phyloP scores from a whole-genome alignment of 768 basidiomycete genomes.

The Porphyrellus cyaneotinctus region DNA sequence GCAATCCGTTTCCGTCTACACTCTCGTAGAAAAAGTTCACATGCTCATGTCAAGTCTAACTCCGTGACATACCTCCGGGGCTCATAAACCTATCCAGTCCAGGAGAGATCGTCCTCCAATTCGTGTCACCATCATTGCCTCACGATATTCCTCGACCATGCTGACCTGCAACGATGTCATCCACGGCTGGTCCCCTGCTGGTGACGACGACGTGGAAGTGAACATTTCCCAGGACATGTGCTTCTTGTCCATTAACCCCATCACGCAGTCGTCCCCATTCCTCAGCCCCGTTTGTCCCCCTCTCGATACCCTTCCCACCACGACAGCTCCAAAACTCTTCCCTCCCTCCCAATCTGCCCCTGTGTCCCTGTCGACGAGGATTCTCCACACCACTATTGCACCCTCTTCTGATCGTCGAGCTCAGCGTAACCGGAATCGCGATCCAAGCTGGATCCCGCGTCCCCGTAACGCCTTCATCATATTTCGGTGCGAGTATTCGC shows the following conservation, averaged over 20 bases:
- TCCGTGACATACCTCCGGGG: not conserved
- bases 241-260: constrained; percentile 5
- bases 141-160: constrained; percentile 5
- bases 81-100: constrained; percentile 6
- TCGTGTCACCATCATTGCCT: not conserved
- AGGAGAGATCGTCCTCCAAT: too few relatives aligned
- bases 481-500: constrained; percentile 64
- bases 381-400: constrained; percentile 13
- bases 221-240: constrained; percentile 17
- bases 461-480: constrained; percentile 71
- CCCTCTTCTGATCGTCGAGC: constrained; percentile 40
- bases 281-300: constrained; percentile 15
- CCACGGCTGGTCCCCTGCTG: constrained; percentile 28
- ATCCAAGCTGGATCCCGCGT: constrained; percentile 60
- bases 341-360: not conserved
- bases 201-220: constrained; percentile 29
- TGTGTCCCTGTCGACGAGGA: not conserved
- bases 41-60: not conserved
- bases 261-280: not conserved
- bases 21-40: not conserved
- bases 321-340: not conserved
- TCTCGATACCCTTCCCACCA: constrained; percentile 1
- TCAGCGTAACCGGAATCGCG: constrained; percentile 38
- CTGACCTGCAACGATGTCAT: constrained; percentile 10
- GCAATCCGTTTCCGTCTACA: constrained; percentile 5